Base-by-base conservation (phyloP, 2,329 filamentous ascomycete species). In the Cladosporium phlei region DNA sequence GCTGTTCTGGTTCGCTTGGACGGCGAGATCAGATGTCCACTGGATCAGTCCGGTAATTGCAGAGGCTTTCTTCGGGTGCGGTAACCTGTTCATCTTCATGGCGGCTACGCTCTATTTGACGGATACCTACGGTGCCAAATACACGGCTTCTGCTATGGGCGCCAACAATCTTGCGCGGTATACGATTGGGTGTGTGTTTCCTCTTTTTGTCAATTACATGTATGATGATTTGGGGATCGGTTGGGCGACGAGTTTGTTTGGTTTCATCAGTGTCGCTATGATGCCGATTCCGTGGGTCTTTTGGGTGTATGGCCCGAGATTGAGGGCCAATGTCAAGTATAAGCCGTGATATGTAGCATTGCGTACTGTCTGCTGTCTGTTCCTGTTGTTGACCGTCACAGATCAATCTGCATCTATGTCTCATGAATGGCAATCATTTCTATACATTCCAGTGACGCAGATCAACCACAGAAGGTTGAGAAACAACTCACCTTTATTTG, bases 151-250 rank as follows among this genome's bases (percentile, higher is more conserved):
- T 50, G 77, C 77, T 0, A 64, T 74, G 33, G 75, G 74, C 6
- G 79, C 80, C 1, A 82, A 80, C 49, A 72, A 73, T 2, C 64
- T 83, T 14, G 65, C 76, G 1, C 64, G 80, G 21, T 83, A 82
- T 51, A 60, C 63, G 0, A 68, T 82, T 4, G 76, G 75, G 0
- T 75, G 72, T 1, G 73, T 69, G 0, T 83, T 83, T 44, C 80
- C 80, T 0, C 59, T 83, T 0, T 83, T 82, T 24, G 46, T 45
- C 3, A 44, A 47, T 4, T 46, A 52, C 14, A 52, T 70, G 62
- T 69, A 69, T 38, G 45, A 58, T 5, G 52, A 24, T 2, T 51
- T 71, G 3, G 67, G 66, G 0, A 61, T 66, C 9, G 60, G 63
- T 11, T 68, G 67, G 62, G 69, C 69, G 2, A 63, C 59, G 2